These are phyloP conservation scores for Metarhizium rileyi DNA, from an alignment of 2,329 filamentous ascomycete species.

Conservation along the genomic window DNA sequence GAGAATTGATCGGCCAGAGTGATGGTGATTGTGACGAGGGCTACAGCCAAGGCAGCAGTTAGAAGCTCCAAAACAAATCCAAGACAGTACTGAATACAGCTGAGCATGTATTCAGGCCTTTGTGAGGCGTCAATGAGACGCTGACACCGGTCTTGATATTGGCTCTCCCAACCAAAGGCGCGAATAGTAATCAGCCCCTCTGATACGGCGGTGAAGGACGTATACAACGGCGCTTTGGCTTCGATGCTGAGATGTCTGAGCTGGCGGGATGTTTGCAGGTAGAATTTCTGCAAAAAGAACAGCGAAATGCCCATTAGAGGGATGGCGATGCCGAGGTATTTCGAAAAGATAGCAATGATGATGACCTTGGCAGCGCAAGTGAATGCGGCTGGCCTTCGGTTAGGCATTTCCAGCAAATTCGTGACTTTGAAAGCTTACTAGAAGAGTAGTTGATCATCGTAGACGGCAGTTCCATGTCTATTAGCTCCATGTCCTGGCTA, in stretches of 20 bases:
- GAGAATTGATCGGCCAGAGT: constrained; percentile 11
- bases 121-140: constrained; percentile 32
- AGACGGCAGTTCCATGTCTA: too few relatives aligned
- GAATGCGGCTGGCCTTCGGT: constrained; percentile 1
- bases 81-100: constrained; percentile 39
- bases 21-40: constrained; percentile 36
- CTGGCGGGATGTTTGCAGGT: constrained; percentile 42
- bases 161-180: constrained; percentile 36
- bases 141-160: constrained; percentile 24
- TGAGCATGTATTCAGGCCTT: constrained; percentile 39
- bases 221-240: constrained; percentile 37
- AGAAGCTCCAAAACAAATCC: constrained; percentile 37
- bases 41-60: constrained; percentile 34
- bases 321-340: constrained; percentile 28
- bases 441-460: too few relatives aligned
- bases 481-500: constrained; percentile 31
- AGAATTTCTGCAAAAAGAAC: constrained; percentile 37
- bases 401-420: constrained; percentile 6
- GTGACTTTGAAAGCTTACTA: constrained; percentile 19
- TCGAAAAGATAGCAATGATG: too few relatives aligned
- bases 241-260: constrained; percentile 42
- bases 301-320: constrained; percentile 32
- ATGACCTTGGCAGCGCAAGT: too few relatives aligned
- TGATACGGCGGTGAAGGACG: constrained; percentile 40
- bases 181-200: constrained; percentile 38